phyloP scores from a whole-genome alignment of 2,329 filamentous ascomycete species.

The Ascochyta fabae region DNA sequence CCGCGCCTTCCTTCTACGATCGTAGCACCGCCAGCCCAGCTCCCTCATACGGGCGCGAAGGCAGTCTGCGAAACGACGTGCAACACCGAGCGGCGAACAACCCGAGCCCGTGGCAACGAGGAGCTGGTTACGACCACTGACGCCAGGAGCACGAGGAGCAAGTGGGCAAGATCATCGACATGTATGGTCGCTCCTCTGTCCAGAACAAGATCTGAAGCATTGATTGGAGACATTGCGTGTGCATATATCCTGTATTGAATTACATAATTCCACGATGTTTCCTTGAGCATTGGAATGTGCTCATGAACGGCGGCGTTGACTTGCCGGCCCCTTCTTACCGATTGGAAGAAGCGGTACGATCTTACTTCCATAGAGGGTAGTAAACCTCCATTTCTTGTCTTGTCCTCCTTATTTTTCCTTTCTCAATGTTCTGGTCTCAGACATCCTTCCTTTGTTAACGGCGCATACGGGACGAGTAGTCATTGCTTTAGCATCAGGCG shows the following conservation, averaged over 20 bases:
- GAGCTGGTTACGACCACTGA: slow-evolving; percentile 68
- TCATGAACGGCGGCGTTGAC: slow-evolving; percentile 35
- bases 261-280: slow-evolving; percentile 21
- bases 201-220: slow-evolving; percentile 32
- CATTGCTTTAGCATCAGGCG: slow-evolving; percentile 10
- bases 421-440: slow-evolving; percentile 4
- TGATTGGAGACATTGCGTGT: slow-evolving; percentile 30
- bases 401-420: background rate
- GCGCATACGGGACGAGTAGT: slow-evolving; percentile 10
- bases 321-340: slow-evolving; percentile 13
- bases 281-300: slow-evolving; percentile 26
- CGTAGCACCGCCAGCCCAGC: slow-evolving; percentile 43
- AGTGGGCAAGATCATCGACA: slow-evolving; percentile 45
- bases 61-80: slow-evolving; percentile 31
- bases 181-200: slow-evolving; percentile 43
- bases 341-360: slow-evolving; percentile 11
- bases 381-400: slow-evolving; percentile 6
- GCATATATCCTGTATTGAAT: slow-evolving; percentile 29
- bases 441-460: slow-evolving; percentile 16
- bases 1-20: slow-evolving; percentile 39
- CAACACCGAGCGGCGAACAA: slow-evolving; percentile 59
- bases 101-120: slow-evolving; percentile 69
- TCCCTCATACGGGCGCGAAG: slow-evolving; percentile 22
- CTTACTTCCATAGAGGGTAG: slow-evolving; percentile 10
- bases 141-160: slow-evolving; percentile 48